A percentile compares a stretch with the other conserved stretches of the same genome.
These are phyloP conservation scores for Crucibulum laeve DNA, from an alignment of 768 basidiomycete genomes.

Conservation along the genomic window DNA sequence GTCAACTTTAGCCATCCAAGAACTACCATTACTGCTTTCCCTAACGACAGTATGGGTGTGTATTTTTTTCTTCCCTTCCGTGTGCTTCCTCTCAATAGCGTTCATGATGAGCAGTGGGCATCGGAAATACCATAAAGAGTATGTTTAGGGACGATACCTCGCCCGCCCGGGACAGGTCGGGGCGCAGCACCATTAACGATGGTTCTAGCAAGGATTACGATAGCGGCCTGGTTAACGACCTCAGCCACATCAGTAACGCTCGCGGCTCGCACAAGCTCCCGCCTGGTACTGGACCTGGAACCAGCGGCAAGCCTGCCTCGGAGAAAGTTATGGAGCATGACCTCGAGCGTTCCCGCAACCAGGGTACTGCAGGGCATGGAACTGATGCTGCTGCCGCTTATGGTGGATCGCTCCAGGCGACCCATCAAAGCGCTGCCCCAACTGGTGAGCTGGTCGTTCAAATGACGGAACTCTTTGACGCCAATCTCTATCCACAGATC, in stretches of 20 bases:
- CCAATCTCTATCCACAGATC: no score
- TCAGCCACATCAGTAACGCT: not conserved
- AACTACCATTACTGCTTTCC: no score
- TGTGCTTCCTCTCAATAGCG: no score
- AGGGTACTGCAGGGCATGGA: constrained; percentile 12
- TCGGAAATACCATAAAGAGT: constrained; percentile 6
- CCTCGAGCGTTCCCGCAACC: constrained; percentile 2
- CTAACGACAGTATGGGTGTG: no score
- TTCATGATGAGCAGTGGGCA: constrained; percentile 4
- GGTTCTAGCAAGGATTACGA: not conserved
- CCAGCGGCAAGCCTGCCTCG: constrained; percentile 9
- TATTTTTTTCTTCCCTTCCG: no score
- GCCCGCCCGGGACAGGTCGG: not conserved
- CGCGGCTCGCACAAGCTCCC: constrained; percentile 9
- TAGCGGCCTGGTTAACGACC: not conserved
- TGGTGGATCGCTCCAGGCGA: constrained; percentile 10
- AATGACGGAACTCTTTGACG: no score
- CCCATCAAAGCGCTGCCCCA: constrained; percentile 3
- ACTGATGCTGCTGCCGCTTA: constrained; percentile 15
- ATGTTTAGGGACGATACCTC: constrained; percentile 6
- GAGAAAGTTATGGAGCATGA: constrained; percentile 7
- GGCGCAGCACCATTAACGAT: not conserved
- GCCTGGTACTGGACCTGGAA: constrained; percentile 16
- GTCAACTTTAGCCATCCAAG: no score
- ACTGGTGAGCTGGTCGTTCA: no score